phyloP scores from a whole-genome alignment of 176 grass and related monocot genomes.

The Pharus latifolius region DNA sequence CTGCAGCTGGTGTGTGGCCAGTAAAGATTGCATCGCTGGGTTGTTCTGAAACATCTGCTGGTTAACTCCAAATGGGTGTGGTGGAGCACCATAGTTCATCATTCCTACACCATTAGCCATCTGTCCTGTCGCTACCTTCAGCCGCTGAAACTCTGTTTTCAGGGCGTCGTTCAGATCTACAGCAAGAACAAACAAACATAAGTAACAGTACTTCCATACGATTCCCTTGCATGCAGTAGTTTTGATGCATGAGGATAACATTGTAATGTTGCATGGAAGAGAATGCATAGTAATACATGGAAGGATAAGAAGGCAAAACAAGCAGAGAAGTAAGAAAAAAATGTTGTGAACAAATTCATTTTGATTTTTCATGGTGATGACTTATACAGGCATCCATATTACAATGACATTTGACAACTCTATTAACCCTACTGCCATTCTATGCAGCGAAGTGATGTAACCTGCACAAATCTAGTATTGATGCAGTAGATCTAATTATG shows the following conservation, averaged over 20 bases:
- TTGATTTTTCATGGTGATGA: background rate
- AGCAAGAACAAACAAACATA: background rate
- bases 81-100: constrained; percentile 40
- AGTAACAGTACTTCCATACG: background rate
- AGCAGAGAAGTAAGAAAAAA: too few relatives aligned
- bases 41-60: constrained; percentile 48
- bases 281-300: background rate
- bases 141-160: constrained; percentile 62
- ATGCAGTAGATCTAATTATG: background rate
- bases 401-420: background rate
- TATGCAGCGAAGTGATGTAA: background rate
- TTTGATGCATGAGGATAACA: background rate
- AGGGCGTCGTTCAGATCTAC: constrained; percentile 68
- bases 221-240: background rate
- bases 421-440: background rate
- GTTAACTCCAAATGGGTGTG: constrained; percentile 11
- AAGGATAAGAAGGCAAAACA: background rate
- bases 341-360: too few relatives aligned
- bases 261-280: background rate
- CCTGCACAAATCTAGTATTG: background rate
- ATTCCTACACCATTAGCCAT: constrained; percentile 36
- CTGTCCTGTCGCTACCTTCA: constrained; percentile 63
- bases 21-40: constrained; percentile 52
- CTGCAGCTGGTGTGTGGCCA: constrained; percentile 61
- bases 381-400: background rate